phyloP scores from a whole-genome alignment of 805 yeast species.

The Candida lessepsii region DNA sequence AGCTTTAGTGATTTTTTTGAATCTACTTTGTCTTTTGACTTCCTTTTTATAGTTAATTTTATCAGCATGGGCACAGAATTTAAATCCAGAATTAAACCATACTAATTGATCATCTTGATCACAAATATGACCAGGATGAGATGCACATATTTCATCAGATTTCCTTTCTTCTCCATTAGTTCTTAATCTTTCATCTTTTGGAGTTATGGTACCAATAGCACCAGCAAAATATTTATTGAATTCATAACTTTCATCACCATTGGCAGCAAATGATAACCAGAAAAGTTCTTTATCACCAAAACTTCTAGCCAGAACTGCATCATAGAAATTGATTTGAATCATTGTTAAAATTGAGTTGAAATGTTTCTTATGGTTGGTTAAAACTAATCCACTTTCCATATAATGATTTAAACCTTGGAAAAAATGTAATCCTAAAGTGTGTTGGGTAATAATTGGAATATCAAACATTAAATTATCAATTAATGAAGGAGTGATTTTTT shows the following conservation, averaged over 20 bases:
- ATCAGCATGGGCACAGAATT: slow-evolving; percentile 34
- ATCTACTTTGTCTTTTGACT: slow-evolving; percentile 22
- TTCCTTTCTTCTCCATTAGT: slow-evolving; percentile 16
- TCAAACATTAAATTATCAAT: slow-evolving; percentile 32
- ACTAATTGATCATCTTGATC: slow-evolving; percentile 31
- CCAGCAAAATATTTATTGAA: slow-evolving; percentile 27
- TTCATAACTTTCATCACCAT: slow-evolving; percentile 27
- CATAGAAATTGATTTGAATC: slow-evolving; percentile 28
- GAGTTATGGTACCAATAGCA: slow-evolving; percentile 31
- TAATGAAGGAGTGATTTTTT: slow-evolving; percentile 26
- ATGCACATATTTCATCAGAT: slow-evolving; percentile 35
- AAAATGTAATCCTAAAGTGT: slow-evolving; percentile 28
- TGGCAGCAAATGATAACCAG: slow-evolving; percentile 29
- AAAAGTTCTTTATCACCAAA: slow-evolving; percentile 34
- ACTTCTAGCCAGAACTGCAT: slow-evolving; percentile 21
- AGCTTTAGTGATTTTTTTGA: slow-evolving; percentile 22
- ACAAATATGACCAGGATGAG: slow-evolving; percentile 45
- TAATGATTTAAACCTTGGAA: slow-evolving; percentile 41
- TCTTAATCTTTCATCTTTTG: slow-evolving; percentile 22
- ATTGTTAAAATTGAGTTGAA: slow-evolving; percentile 26
- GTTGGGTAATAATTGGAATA: slow-evolving; percentile 31
- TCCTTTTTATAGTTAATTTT: slow-evolving; percentile 36
- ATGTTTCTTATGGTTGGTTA: slow-evolving; percentile 25
- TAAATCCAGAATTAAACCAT: slow-evolving; percentile 46
- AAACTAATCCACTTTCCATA: slow-evolving; percentile 34